Base-by-base conservation (phyloP, 2,329 filamentous ascomycete species). In the Neofusicoccum laricinum region DNA sequence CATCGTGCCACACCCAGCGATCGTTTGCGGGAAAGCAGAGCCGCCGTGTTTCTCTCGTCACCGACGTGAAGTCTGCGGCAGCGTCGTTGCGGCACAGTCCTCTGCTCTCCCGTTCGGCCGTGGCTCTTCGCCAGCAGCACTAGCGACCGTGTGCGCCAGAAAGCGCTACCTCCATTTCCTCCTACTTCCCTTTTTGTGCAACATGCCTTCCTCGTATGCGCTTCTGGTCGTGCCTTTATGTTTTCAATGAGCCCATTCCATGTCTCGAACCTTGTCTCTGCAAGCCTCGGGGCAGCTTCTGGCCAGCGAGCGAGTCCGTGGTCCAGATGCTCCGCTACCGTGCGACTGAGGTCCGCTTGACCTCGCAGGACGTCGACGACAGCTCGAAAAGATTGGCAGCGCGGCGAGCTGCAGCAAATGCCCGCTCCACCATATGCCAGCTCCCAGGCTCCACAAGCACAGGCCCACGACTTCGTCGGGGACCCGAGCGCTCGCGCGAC, bases 281-380 rank as follows among this genome's bases (percentile, higher is more conserved):
- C 55, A 30, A 58, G 8, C 25, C 36, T 32, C 17, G 10, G 21
- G 21, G 11, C 55, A 58, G 25, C 21, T 21, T 19, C 40, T 45
- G 40, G 32, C 48, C 48, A 2, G 21, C 48, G 14, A n/a, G n/a
- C 48, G 17, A 10, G 21, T 7, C 41, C 30, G 10, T 46, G 61
- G 53, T 58, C 59, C 63, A 21, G 45, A 78, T 78, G 76, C 67
- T 78, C 65, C 75, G 76, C 50, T 69, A 73, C 19, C 70, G 70
- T 30, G 71, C 74, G 1, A 74, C 76, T 50, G 76, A 77, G 67
- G 73, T 78, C 45, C 71, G 70, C 19, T 59, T 78, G 68, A 75
- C 74, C 8, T 67, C 75, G 8, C 74, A 73, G 6, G 74, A 78
- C 64, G 67, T 77, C 48, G 73, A 78, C 4, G 73, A 75, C 36